Base-by-base conservation (phyloP, 371 early-diverging fungal genomes). In the Antonospora locustae region DNA sequence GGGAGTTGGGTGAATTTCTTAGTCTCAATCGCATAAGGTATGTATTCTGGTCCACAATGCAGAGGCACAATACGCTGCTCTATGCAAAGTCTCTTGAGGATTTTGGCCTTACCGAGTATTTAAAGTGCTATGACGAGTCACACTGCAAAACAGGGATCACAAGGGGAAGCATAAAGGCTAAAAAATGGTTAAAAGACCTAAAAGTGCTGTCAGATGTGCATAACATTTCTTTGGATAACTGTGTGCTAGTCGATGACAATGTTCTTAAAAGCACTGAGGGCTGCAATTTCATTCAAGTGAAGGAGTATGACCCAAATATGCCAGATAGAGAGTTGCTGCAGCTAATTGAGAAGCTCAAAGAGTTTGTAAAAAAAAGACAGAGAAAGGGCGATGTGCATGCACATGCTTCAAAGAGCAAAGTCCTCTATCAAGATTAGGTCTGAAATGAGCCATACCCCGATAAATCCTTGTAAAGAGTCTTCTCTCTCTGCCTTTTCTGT, bases 11-110 rank as follows among this genome's bases (percentile, higher is more conserved):
- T 16, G 19, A 51, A 1, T 70, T 48, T 56, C 44, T 70, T 28
- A 44, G 59, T 25, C 14, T 14, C 0, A 43, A 70, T 36, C 34
- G 50, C 3, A 24, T 66, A 9, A 23, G 40, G 6, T 70, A 70
- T 43, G 41, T 66, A 2, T 46, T 70, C 4, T 70, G 70, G 70
- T 61, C 70, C 0, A 70, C 65, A 4, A 63, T 63, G 0, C 51
- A 65, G 63, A 61, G 51, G 37, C 49, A 58, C 22, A 70, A 70
- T 58, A 56, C 53, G 5, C 23, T 50, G 17, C 34, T 50, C 17
- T 36, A 65, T 32, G 32, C 54, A 12, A 47, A 52, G 20, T 17
- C 38, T 29, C 20, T 70, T 1, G 44, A 50, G 16, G 27, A 38
- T 25, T 12, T 40, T 1, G 70, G 70, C 3, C 45, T 66, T 50